Conservation (phyloP, 768 basidiomycete species). For the Butyriboletus loyo region DNA sequence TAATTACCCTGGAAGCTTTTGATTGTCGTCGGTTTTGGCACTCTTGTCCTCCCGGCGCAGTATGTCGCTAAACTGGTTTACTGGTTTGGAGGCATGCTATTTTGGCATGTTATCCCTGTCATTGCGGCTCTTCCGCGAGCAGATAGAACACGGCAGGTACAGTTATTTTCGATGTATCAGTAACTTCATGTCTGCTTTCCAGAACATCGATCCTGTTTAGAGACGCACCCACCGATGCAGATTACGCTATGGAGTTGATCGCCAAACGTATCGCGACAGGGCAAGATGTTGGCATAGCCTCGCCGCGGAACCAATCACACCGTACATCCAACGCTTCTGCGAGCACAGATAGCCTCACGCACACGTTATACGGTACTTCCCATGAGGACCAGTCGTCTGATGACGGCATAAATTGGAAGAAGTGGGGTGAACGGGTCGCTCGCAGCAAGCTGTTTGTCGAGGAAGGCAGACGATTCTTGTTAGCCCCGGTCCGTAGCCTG, state of each 20-base stretch:
- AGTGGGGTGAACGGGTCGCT: slow-evolving; percentile 49
- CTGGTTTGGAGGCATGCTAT: slow-evolving; percentile 47
- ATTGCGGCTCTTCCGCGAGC: slow-evolving; percentile 47
- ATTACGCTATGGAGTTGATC: slow-evolving; percentile 70
- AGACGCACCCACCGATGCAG: slow-evolving; percentile 63
- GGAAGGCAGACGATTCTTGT: slow-evolving; percentile 41
- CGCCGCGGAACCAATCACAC: slow-evolving; percentile 18
- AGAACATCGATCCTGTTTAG: slow-evolving; percentile 48
- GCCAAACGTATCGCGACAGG: slow-evolving; percentile 57
- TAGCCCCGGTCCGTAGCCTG: slow-evolving; percentile 32
- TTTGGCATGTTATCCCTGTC: slow-evolving; percentile 64
- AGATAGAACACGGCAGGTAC: slow-evolving; percentile 45
- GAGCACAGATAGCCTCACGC: slow-evolving; percentile 2
- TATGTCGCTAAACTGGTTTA: slow-evolving; percentile 48
- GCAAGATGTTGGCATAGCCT: slow-evolving; percentile 41
- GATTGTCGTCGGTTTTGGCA: slow-evolving; percentile 36
- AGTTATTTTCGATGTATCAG: background rate
- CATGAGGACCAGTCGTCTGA: slow-evolving; percentile 1
- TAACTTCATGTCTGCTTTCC: slow-evolving; percentile 1
- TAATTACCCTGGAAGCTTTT: slow-evolving; percentile 31
- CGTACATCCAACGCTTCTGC: slow-evolving; percentile 12
- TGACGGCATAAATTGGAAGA: slow-evolving; percentile 49
- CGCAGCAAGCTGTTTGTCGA: slow-evolving; percentile 43
- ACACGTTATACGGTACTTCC: background rate
- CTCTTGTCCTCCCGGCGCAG: slow-evolving; percentile 46